phyloP scores from a whole-genome alignment of 1,284 basidiomycete genomes.

The Cryptococcus maquisensis region DNA sequence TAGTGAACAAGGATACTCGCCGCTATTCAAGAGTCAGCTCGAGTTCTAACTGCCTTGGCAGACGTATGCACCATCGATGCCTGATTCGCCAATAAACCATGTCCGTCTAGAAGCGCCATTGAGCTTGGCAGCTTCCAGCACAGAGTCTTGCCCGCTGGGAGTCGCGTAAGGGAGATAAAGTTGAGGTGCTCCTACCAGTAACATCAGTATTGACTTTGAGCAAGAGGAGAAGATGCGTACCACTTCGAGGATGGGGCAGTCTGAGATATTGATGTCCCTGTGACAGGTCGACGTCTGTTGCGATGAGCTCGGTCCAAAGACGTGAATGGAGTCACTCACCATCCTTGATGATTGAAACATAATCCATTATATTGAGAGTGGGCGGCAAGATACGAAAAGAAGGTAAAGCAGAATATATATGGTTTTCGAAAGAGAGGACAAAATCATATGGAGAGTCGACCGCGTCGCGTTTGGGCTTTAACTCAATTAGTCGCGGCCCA shows the following conservation, averaged over 20 bases:
- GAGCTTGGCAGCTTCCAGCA: slow-evolving; percentile 36
- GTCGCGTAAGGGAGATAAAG: slow-evolving; percentile 31
- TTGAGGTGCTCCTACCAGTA: slow-evolving; percentile 28
- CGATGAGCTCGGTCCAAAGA: neutral
- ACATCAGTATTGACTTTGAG: neutral
- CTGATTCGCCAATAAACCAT: slow-evolving; percentile 41
- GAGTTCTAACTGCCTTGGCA: neutral
- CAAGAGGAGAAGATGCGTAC: slow-evolving; percentile 11
- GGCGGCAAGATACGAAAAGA: neutral
- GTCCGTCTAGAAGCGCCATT: slow-evolving; percentile 31
- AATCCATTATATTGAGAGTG: slow-evolving; percentile 12
- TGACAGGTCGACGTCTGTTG: slow-evolving; percentile 30
- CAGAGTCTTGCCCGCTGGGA: slow-evolving; percentile 6
- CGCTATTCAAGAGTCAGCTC: slow-evolving; percentile 12
- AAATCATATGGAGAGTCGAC: neutral
- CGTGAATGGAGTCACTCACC: slow-evolving; percentile 1
- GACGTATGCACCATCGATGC: slow-evolving; percentile 29
- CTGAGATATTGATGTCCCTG: slow-evolving; percentile 33
- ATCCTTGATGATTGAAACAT: slow-evolving; percentile 19
- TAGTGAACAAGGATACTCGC: slow-evolving; percentile 38
- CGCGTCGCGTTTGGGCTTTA: neutral
- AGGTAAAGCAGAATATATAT: neutral
- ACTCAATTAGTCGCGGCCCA: no score
- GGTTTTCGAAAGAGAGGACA: neutral
- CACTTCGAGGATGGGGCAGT: slow-evolving; percentile 44